Evolutionary conservation across 2,329 filamentous ascomycete genomes (phyloP).

Genomic region (Aspergillus eucalypticola): DNA sequence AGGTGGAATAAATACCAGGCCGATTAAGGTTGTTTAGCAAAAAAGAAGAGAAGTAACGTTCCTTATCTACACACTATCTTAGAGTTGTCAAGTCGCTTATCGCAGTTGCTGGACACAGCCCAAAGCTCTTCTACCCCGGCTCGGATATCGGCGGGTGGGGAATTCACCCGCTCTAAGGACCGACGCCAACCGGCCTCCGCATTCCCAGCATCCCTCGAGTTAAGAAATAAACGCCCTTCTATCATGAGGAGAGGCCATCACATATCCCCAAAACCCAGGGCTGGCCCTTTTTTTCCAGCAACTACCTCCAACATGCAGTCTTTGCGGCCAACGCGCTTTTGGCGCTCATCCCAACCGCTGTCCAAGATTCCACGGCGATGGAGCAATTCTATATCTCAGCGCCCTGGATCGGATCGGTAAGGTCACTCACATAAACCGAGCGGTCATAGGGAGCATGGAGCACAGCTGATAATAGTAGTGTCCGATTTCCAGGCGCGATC

Average conservation of each 20-base stretch:
- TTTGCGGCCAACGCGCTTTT: slow-evolving; percentile 4
- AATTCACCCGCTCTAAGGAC: not conserved
- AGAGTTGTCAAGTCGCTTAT: not conserved
- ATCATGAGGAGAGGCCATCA: not conserved
- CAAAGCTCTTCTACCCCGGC: not conserved
- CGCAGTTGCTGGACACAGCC: not conserved
- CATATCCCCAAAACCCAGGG: not conserved
- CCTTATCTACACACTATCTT: no score
- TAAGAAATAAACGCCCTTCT: no score
- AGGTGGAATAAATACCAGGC: no score
- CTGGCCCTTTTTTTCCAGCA: not conserved
- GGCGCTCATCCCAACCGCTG: slow-evolving; percentile 1
- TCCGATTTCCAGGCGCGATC: slow-evolving; percentile 85
- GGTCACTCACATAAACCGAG: slow-evolving; percentile 16
- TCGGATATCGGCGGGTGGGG: slow-evolving; percentile 3
- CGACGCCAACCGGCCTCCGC: slow-evolving; percentile 7
- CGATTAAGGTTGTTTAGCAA: no score
- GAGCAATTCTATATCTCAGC: slow-evolving; percentile 57
- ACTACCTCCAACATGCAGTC: not conserved
- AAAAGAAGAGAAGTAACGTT: no score
- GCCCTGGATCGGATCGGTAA: slow-evolving; percentile 61
- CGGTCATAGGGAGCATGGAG: not conserved
- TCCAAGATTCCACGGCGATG: slow-evolving; percentile 42
- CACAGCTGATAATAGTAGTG: slow-evolving; percentile 41
- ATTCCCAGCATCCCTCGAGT: slow-evolving; percentile 4